Evolutionary conservation across 768 basidiomycete genomes (phyloP).

Genomic region (Amanita thiersii): DNA sequence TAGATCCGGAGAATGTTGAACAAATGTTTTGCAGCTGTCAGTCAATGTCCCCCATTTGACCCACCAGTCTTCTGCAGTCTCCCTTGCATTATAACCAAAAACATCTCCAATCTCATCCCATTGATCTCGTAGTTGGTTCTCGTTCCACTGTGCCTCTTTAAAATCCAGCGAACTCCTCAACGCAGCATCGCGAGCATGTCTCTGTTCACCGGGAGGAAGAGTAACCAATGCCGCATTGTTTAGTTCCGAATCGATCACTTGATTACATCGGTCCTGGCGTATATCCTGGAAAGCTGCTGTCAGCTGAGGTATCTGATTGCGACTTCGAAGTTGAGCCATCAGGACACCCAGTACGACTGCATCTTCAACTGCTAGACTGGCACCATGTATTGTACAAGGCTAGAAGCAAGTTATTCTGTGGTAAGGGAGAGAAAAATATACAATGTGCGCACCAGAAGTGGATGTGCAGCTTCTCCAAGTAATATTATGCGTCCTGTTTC

Average conservation of each 20-base stretch:
- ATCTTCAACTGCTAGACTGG: constrained; percentile 45
- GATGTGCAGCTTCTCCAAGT: constrained; percentile 51
- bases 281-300: constrained; percentile 45
- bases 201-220: constrained; percentile 33
- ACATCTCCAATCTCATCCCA: constrained; percentile 41
- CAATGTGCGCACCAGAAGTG: constrained; percentile 32
- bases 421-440: constrained; percentile 3
- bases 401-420: constrained; percentile 13
- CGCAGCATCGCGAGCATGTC: constrained; percentile 32
- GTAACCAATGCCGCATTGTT: constrained; percentile 31
- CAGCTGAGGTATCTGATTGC: constrained; percentile 38
- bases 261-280: constrained; percentile 34
- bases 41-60: constrained; percentile 41
- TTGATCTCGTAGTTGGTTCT: constrained; percentile 29
- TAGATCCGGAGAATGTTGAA: constrained; percentile 12
- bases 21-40: constrained; percentile 18
- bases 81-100: constrained; percentile 42
- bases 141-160: constrained; percentile 26
- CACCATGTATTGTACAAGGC: constrained; percentile 41
- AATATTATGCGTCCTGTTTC: constrained; percentile 33
- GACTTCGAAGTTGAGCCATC: constrained; percentile 36
- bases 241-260: constrained; percentile 34
- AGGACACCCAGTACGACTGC: constrained; percentile 47
- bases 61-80: constrained; percentile 55
- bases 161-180: constrained; percentile 20